A percentile compares a stretch with the other conserved stretches of the same genome.
Evolutionary conservation across 202 grass and related monocot species (phyloP).

Genomic region (Setaria viridis): DNA sequence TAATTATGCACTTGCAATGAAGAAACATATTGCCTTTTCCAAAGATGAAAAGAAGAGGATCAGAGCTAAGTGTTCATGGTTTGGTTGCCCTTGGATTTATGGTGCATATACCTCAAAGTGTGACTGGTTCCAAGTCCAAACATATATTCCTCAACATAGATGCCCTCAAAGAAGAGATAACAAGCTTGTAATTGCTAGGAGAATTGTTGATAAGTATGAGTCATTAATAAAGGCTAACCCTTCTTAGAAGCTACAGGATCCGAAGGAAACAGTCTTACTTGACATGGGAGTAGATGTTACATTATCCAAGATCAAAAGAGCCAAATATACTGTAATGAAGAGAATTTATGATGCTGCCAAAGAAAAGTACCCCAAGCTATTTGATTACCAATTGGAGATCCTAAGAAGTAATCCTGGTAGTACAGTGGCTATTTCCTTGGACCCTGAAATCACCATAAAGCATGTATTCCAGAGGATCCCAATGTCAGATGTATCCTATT

Average conservation of each 20-base stretch:
- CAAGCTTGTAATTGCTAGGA: background rate
- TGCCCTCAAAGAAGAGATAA: background rate
- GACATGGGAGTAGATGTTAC: background rate
- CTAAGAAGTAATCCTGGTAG: conserved; percentile 3
- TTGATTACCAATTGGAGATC: conserved; percentile 6
- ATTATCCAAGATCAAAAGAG: background rate
- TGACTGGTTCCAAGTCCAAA: background rate
- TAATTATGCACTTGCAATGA: background rate
- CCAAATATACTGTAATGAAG: background rate
- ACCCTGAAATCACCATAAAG: background rate
- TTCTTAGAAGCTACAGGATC: background rate
- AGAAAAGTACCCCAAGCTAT: conserved; percentile 25
- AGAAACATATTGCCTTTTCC: background rate
- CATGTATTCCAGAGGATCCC: conserved; percentile 24
- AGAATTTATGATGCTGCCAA: background rate
- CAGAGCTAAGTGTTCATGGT: background rate
- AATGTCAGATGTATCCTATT: conserved; percentile 5
- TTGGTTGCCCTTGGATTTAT: background rate
- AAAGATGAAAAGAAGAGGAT: background rate
- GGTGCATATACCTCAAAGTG: background rate
- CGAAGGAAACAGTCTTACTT: background rate
- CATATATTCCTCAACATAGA: background rate
- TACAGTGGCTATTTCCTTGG: background rate
- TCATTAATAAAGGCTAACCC: background rate
- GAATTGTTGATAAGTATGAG: background rate